These are phyloP conservation scores for Jatropha curcas DNA, from an alignment of 345 rosid species.

Conservation along the genomic window DNA sequence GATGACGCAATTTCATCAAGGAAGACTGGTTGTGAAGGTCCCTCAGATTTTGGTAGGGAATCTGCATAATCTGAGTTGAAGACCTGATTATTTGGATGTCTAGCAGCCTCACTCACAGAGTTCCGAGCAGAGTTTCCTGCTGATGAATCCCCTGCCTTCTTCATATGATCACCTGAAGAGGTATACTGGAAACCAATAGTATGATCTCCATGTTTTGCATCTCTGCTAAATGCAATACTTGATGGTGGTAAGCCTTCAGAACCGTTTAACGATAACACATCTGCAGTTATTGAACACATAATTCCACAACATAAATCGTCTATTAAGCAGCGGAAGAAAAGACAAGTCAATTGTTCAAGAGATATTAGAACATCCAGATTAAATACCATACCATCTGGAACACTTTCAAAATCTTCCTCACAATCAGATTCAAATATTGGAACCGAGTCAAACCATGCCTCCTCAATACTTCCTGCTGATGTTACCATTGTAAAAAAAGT, in stretches of 20 bases:
- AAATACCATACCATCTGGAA: slow-evolving; percentile 30
- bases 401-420: slow-evolving; percentile 35
- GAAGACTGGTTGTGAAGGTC: slow-evolving; percentile 42
- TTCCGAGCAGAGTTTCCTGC: slow-evolving; percentile 39
- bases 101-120: slow-evolving; percentile 31
- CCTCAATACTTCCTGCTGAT: slow-evolving; percentile 31
- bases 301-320: slow-evolving; percentile 4
- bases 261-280: slow-evolving; percentile 24
- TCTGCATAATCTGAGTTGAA: slow-evolving; percentile 33
- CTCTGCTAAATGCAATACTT: slow-evolving; percentile 22
- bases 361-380: slow-evolving; percentile 4
- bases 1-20: slow-evolving; percentile 52
- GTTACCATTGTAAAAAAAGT: slow-evolving; percentile 14
- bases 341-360: slow-evolving; percentile 2
- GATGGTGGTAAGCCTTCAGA: slow-evolving; percentile 17
- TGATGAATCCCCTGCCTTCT: slow-evolving; percentile 39
- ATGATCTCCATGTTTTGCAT: slow-evolving; percentile 38
- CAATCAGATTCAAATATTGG: slow-evolving; percentile 32
- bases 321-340: not conserved
- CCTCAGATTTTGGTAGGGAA: slow-evolving; percentile 27
- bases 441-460: slow-evolving; percentile 36
- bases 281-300: slow-evolving; percentile 22
- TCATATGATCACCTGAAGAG: slow-evolving; percentile 37
- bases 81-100: slow-evolving; percentile 32
- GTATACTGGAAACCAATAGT: slow-evolving; percentile 24